A percentile compares a stretch with the other conserved stretches of the same genome.
These are phyloP conservation scores for Pelagomonas calceolata DNA, from an alignment of 108 stramenopile genomes.

Conservation along the genomic window DNA sequence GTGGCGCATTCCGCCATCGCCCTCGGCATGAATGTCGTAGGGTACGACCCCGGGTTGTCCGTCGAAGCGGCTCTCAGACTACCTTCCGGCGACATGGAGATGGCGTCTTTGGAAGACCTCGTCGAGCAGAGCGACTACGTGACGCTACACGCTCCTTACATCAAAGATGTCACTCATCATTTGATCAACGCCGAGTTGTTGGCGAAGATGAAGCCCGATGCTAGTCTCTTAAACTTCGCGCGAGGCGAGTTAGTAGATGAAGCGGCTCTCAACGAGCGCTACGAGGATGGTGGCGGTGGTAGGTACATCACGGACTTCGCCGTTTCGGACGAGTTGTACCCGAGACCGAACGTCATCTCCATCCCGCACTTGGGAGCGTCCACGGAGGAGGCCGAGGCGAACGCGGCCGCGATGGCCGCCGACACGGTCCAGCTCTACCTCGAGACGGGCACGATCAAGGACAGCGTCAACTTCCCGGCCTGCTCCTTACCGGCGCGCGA, in stretches of 20 bases:
- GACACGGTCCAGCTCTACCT: constrained; percentile 71
- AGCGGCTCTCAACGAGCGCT: constrained; percentile 68
- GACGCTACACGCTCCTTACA: constrained; percentile 84
- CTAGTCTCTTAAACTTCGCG: constrained; percentile 82
- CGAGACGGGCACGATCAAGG: constrained; percentile 66
- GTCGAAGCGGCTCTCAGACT: constrained; percentile 65
- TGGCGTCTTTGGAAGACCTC: constrained; percentile 58
- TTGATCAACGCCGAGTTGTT: constrained; percentile 67
- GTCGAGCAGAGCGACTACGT: constrained; percentile 75
- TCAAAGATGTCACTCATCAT: constrained; percentile 71
- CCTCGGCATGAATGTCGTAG: constrained; percentile 73
- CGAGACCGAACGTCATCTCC: constrained; percentile 69
- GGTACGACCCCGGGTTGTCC: constrained; percentile 84
- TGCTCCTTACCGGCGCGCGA: constrained; percentile 49
- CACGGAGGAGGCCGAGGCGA: constrained; percentile 88
- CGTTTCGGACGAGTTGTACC: constrained; percentile 61
- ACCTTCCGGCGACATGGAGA: constrained; percentile 44
- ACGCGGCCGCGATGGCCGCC: constrained; percentile 78
- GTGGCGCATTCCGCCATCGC: constrained; percentile 72
- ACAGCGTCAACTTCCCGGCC: constrained; percentile 81
- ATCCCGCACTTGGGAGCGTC: constrained; percentile 90
- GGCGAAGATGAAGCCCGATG: constrained; percentile 60
- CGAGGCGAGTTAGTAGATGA: constrained; percentile 86
- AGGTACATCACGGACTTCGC: constrained; percentile 76
- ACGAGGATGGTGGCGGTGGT: constrained; percentile 59